A percentile compares a stretch with the other conserved stretches of the same genome.
Evolutionary conservation across 2,329 filamentous ascomycete genomes (phyloP).

Genomic region (Escovopsis sp.): DNA sequence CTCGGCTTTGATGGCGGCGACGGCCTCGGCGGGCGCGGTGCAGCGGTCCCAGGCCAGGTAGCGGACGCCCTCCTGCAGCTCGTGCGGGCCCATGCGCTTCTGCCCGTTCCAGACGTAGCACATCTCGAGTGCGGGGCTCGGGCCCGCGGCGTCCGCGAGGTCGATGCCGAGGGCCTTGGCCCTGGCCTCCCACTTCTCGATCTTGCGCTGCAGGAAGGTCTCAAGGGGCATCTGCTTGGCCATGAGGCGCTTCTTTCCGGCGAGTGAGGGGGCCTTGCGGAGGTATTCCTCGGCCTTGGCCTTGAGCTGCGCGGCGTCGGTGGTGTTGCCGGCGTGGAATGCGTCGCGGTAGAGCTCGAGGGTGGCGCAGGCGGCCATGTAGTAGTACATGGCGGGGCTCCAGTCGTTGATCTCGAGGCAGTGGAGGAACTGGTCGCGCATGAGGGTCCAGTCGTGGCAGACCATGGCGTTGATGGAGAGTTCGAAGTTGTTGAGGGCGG

Average conservation of each 20-base stretch:
- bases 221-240: conserved; percentile 82
- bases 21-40: conserved; percentile 26
- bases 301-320: conserved; percentile 40
- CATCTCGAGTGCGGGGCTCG: conserved; percentile 78
- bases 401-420: conserved; percentile 77
- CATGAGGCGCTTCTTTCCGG: conserved; percentile 83
- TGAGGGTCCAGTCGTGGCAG: conserved; percentile 58
- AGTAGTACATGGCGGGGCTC: conserved; percentile 82
- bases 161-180: conserved; percentile 50
- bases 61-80: conserved; percentile 47
- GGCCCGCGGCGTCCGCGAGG: conserved; percentile 65
- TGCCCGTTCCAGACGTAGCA: conserved; percentile 85
- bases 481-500: conserved; percentile 76
- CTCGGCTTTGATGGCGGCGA: conserved; percentile 33
- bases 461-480: conserved; percentile 65
- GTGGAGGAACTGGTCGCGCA: conserved; percentile 56
- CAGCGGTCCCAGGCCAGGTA: conserved; percentile 53
- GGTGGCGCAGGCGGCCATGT: conserved; percentile 65
- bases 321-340: conserved; percentile 19
- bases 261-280: conserved; percentile 53
- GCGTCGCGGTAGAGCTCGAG: conserved; percentile 65
- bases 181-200: conserved; percentile 75
- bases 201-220: conserved; percentile 65
- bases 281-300: conserved; percentile 53
- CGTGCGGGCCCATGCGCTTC: conserved; percentile 56